Base-by-base conservation (phyloP, 2,329 filamentous ascomycete species). In the Lasiodiplodia theobromae region DNA sequence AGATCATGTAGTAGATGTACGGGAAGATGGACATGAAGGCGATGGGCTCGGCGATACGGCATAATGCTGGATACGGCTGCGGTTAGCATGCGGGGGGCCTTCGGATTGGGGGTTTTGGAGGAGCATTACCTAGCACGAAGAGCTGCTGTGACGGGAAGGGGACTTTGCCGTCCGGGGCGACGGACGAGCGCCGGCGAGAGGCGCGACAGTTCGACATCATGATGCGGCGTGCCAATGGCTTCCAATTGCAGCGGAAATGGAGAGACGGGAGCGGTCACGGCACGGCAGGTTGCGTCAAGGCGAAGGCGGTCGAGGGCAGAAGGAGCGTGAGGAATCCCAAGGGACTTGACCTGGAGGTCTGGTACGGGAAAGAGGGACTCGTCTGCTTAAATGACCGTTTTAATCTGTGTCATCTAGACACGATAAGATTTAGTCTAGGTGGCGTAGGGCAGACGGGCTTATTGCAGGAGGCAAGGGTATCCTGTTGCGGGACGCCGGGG, bases 1-100 rank as follows among this genome's bases (percentile, higher is more conserved):
- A 86, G 74, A 98, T 91, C 96, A 99, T 98, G 84, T 92, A 95
- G 84, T 97, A 98, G 74, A 97, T 94, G 81, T 98, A 99, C 1
- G 96, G 96, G 78, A 99, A 98, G 74, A 98, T 97, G 66, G 94
- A 97, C 93, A 97, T 98, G 86, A 99, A 98, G 6, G 96, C 96
- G 80, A 99, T 98, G 65, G 96, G 96, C 79, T 99, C 96, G 85
- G 94, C 97, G 84, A 99, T 95, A 77, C 96, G 91, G 82, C 94
- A 97, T 76, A 97, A 86, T 56, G 94, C 94, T 96, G 71, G 37
- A 28, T 11, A 21, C 7, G 21, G 37, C 12, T 4, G 2, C 21
- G 57, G 31, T 64, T 54, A 65, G 67, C 28, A 73, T 38, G 52
- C 16, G 44, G n/a, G 25, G 34, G 21, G 37, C 16, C 16, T 44